Percentiles rank a stretch among this genome's conserved stretches.
These are phyloP conservation scores for Stagonosporopsis vannaccii DNA, from an alignment of 2,329 filamentous ascomycete species.

Conservation along the genomic window DNA sequence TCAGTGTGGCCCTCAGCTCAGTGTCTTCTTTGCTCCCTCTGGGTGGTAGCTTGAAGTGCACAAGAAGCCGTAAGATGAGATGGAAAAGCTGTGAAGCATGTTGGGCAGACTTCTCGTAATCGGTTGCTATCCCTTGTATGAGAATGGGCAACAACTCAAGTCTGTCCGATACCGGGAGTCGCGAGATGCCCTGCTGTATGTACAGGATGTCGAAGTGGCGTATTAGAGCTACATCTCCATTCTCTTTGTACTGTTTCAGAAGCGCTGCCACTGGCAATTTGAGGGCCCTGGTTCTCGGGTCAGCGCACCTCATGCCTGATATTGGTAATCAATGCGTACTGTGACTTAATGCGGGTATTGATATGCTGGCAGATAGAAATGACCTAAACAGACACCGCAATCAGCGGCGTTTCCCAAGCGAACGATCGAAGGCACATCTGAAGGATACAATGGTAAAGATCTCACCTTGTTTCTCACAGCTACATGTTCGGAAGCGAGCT, in stretches of 20 bases:
- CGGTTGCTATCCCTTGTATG: conserved; percentile 69
- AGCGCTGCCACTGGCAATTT: conserved; percentile 84
- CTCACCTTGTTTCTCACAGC: conserved; percentile 79
- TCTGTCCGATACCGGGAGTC: conserved; percentile 68
- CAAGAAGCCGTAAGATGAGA: conserved; percentile 77
- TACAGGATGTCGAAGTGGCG: conserved; percentile 89
- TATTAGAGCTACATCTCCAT: conserved; percentile 71
- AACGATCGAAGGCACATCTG: background rate
- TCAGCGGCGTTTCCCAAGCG: conserved; percentile 38
- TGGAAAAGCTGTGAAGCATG: conserved; percentile 78
- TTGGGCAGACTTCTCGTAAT: conserved; percentile 61
- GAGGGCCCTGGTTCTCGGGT: conserved; percentile 57
- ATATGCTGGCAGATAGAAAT: conserved; percentile 76
- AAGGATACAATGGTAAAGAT: background rate
- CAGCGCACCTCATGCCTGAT: conserved; percentile 9
- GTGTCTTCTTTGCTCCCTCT: conserved; percentile 81
- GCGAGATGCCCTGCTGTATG: conserved; percentile 80
- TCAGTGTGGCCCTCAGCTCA: conserved; percentile 69
- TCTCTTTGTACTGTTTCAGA: conserved; percentile 87
- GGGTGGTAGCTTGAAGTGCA: conserved; percentile 73
- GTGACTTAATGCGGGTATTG: conserved; percentile 68
- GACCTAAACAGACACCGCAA: conserved; percentile 54
- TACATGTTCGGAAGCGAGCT: conserved; percentile 81
- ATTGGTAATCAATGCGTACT: conserved; percentile 45
- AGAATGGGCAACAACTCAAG: conserved; percentile 75